Percentiles rank a stretch among this genome's conserved stretches.
phyloP scores from a whole-genome alignment of 116 monocot species.

The Zostera marina region DNA sequence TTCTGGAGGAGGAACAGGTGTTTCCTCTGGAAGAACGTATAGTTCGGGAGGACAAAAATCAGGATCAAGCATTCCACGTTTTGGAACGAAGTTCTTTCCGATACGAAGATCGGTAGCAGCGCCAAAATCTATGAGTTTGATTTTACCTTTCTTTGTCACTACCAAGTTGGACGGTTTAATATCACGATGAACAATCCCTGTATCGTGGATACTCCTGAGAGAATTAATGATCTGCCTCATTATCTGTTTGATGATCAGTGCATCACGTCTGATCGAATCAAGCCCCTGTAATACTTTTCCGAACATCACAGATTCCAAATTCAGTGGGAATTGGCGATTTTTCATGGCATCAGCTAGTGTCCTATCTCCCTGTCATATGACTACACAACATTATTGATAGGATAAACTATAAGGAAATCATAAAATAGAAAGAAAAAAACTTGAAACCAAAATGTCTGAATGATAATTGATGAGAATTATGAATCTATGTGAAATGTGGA shows the following conservation, averaged over 20 bases:
- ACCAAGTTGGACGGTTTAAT: constrained; percentile 81
- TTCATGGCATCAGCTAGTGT: constrained; percentile 53
- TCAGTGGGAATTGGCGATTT: constrained; percentile 50
- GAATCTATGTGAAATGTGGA: neutral
- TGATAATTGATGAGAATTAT: no score
- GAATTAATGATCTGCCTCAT: constrained; percentile 85
- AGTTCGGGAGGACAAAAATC: constrained; percentile 75
- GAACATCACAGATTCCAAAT: constrained; percentile 69
- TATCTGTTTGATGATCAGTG: constrained; percentile 75
- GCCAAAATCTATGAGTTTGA: constrained; percentile 91
- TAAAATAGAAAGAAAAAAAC: no score
- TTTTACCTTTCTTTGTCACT: constrained; percentile 63
- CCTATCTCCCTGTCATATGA: constrained; percentile 44
- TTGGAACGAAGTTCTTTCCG: constrained; percentile 77
- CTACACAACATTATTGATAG: neutral
- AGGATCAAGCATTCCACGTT: constrained; percentile 69
- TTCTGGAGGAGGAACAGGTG: constrained; percentile 74
- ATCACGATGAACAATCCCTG: constrained; percentile 87
- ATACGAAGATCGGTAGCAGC: constrained; percentile 89
- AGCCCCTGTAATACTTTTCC: constrained; percentile 53
- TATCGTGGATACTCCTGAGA: constrained; percentile 57
- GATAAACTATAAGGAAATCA: neutral
- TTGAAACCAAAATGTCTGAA: no score
- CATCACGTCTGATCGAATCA: constrained; percentile 43
- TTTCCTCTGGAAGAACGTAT: constrained; percentile 86